Conservation (phyloP, 2,329 filamentous ascomycete species). For the Emydomyces testavorans region DNA sequence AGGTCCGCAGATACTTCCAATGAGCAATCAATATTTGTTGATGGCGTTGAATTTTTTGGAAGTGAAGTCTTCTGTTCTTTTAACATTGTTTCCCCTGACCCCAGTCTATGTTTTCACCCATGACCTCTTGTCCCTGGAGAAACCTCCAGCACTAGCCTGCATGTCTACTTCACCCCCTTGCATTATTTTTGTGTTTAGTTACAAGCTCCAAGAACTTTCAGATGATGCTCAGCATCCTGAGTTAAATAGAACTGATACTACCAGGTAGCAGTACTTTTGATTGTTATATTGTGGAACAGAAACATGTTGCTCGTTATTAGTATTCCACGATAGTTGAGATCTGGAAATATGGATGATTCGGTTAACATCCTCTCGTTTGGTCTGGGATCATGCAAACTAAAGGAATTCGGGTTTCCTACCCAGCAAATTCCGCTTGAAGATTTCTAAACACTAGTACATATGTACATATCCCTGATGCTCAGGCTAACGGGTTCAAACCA, state of each 20-base stretch:
- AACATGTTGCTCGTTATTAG: neutral
- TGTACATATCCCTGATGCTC: neutral
- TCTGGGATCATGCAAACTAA: no score
- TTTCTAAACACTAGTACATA: neutral
- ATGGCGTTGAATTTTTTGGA: neutral
- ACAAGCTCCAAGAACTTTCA: neutral
- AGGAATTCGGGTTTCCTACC: no score
- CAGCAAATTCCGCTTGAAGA: no score
- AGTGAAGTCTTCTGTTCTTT: neutral
- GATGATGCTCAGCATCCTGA: slow-evolving; percentile 1
- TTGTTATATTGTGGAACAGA: neutral
- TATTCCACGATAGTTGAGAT: neutral
- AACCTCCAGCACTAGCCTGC: neutral
- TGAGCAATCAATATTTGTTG: slow-evolving; percentile 28
- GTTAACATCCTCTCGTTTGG: no score
- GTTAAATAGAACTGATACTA: slow-evolving; percentile 3
- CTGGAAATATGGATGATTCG: neutral
- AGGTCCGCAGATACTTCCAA: slow-evolving; percentile 66
- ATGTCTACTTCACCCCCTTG: neutral
- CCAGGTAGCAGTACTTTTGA: neutral
- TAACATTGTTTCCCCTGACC: neutral
- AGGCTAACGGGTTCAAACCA: no score
- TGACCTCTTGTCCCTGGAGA: no score
- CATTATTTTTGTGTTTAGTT: neutral
- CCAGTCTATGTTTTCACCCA: neutral